phyloP scores from a whole-genome alignment of 2,329 filamentous ascomycete genomes.

The Nemania sp. region DNA sequence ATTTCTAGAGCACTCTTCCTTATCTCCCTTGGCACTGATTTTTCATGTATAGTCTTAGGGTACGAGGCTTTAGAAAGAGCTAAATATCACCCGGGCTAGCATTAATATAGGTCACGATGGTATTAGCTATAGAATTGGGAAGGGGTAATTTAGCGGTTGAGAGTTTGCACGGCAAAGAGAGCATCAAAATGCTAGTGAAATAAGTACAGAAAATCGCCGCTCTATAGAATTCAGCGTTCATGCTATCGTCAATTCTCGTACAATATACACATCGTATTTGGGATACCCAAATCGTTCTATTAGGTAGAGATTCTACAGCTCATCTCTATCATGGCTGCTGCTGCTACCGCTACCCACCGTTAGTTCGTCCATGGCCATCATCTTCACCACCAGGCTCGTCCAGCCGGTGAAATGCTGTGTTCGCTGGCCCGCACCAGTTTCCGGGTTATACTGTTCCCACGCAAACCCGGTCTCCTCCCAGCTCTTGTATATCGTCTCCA shows the following conservation, averaged over 20 bases:
- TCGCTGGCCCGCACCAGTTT: constrained; percentile 91
- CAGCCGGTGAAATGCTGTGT: constrained; percentile 99
- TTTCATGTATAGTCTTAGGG: no score
- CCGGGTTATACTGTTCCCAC: constrained; percentile 98
- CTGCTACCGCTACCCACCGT: constrained; percentile 39
- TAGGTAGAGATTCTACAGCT: constrained; percentile 55
- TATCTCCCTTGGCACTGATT: no score
- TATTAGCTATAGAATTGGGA: no score
- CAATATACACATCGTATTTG: constrained; percentile 31
- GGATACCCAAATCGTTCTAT: constrained; percentile 16
- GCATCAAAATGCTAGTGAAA: not conserved
- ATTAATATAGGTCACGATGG: no score
- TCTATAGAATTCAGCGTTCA: constrained; percentile 34
- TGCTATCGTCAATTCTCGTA: constrained; percentile 28
- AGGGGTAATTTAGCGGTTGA: no score
- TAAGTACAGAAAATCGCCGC: not conserved
- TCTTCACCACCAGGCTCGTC: constrained; percentile 98
- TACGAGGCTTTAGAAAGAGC: no score
- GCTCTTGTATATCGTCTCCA: constrained; percentile 86
- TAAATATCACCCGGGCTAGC: no score
- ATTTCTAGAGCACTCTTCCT: no score
- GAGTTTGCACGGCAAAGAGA: not conserved
- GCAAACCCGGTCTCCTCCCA: constrained; percentile 96
- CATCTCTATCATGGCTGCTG: constrained; percentile 56
- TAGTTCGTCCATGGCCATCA: constrained; percentile 92